Conservation (phyloP, 2,329 filamentous ascomycete species). For the Ceratocystis eucalypticola region DNA sequence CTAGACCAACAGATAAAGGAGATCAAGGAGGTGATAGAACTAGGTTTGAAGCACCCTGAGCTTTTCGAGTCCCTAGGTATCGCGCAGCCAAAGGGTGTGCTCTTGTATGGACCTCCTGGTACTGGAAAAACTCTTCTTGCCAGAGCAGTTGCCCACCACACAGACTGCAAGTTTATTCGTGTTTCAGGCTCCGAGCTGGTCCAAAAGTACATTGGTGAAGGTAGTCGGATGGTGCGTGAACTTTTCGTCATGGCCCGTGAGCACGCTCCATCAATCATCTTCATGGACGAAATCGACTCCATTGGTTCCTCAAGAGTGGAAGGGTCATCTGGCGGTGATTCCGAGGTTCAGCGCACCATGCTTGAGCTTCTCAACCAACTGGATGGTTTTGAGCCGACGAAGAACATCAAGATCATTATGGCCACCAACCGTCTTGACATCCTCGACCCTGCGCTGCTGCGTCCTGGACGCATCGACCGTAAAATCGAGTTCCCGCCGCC, state of each 20-base stretch:
- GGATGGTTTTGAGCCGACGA: constrained; percentile 95
- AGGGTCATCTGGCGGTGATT: constrained; percentile 87
- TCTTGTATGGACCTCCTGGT: constrained; percentile 91
- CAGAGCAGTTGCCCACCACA: constrained; percentile 92
- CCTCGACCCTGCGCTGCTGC: constrained; percentile 81
- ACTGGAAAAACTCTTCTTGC: constrained; percentile 95
- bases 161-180: constrained; percentile 97
- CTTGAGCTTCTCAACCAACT: constrained; percentile 95
- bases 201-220: constrained; percentile 98
- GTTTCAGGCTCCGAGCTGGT: constrained; percentile 93
- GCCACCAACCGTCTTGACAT: constrained; percentile 97
- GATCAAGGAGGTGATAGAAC: constrained; percentile 99
- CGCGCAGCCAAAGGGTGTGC: constrained; percentile 91
- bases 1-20: constrained; percentile 99
- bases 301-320: constrained; percentile 96
- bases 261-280: constrained; percentile 96
- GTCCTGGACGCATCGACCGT: constrained; percentile 93
- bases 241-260: constrained; percentile 98
- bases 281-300: constrained; percentile 99
- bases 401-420: constrained; percentile 99
- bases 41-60: constrained; percentile 94
- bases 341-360: constrained; percentile 97
- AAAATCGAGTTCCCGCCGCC: constrained; percentile 99
- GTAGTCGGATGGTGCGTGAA: constrained; percentile 95
- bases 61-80: constrained; percentile 98